Base-by-base conservation (phyloP, 2,329 filamentous ascomycete species). In the Alternaria angustiovoidea region DNA sequence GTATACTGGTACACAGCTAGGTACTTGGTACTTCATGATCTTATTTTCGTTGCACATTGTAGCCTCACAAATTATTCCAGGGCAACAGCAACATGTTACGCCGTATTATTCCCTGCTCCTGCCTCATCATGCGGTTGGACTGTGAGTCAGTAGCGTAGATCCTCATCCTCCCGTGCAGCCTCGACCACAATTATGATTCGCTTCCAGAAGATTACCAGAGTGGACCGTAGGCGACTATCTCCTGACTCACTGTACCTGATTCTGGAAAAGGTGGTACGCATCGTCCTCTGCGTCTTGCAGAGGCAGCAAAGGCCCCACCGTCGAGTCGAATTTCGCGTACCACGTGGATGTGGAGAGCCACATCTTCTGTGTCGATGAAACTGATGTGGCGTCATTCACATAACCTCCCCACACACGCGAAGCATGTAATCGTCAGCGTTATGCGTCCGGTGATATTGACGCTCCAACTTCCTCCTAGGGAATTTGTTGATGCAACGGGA, bases 281-380 rank as follows among this genome's bases (percentile, higher is more conserved):
- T 43, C 42, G 24, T 55, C 36, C 24, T 26, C n/a, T 39, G 11
- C 16, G 18, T 42, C 38, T 49, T 26, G 22, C 18, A 55, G 39
- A 46, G 30, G 34, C 28, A 43, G n/a, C 20, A 18, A 51, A 42
- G 38, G 49, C 26, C 26, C 42, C 41, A 54, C 49, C 14, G 11
- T 20, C 18, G 24, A 32, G 32, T 46, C 22, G 44, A 14, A 44
- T 4, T 41, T 48, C 43, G 39, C 34, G 14, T n/a, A 24, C 56
- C 59, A 65, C 60, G 65, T 68, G 36, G 28, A 34, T 22, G 65
- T 66, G 43, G 36, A 34, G 34, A 36, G 38, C 30, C 30, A 55
- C 36, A 48, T 38, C 34, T 20, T 57, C 55, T 48, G 53, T 46
- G 41, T 38, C 26, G 47, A 49, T 51, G 51, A 47, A 53, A 56